Evolutionary conservation across 805 yeast genomes (phyloP).

Genomic region (Ogataea sp.): DNA sequence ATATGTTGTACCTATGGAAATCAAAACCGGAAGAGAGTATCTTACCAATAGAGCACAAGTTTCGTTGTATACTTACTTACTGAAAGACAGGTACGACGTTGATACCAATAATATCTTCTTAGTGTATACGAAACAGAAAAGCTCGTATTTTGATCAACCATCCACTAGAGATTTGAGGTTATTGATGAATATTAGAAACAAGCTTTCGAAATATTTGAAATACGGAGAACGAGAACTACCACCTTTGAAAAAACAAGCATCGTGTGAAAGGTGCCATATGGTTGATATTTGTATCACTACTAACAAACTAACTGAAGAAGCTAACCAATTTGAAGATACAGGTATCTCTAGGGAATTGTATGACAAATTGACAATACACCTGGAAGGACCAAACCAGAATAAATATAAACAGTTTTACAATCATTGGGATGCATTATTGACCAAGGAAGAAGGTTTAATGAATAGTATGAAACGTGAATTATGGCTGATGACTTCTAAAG

Average conservation of each 20-base stretch:
- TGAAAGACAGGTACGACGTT: conserved; percentile 72
- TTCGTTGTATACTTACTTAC: conserved; percentile 66
- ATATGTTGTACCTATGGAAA: conserved; percentile 71
- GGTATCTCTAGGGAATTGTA: conserved; percentile 45
- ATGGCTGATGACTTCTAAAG: conserved; percentile 54
- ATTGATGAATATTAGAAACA: conserved; percentile 65
- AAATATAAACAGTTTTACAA: conserved; percentile 48
- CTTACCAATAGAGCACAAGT: conserved; percentile 81
- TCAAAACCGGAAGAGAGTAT: conserved; percentile 73
- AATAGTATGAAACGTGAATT: conserved; percentile 48
- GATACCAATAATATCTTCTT: conserved; percentile 58
- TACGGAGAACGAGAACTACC: conserved; percentile 47
- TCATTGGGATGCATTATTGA: conserved; percentile 67
- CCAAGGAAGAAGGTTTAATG: conserved; percentile 62
- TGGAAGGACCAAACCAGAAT: conserved; percentile 26
- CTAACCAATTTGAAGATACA: conserved; percentile 42
- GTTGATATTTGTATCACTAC: conserved; percentile 56
- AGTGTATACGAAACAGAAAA: conserved; percentile 62
- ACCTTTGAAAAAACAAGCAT: conserved; percentile 38
- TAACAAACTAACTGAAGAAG: conserved; percentile 52
- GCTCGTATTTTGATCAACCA: conserved; percentile 32
- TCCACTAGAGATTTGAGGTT: conserved; percentile 51
- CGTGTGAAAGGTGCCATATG: conserved; percentile 56
- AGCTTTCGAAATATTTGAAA: conserved; percentile 50
- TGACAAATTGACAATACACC: conserved; percentile 41